phyloP scores from a whole-genome alignment of 208 protist genomes.

The Wallacemonas collosoma region DNA sequence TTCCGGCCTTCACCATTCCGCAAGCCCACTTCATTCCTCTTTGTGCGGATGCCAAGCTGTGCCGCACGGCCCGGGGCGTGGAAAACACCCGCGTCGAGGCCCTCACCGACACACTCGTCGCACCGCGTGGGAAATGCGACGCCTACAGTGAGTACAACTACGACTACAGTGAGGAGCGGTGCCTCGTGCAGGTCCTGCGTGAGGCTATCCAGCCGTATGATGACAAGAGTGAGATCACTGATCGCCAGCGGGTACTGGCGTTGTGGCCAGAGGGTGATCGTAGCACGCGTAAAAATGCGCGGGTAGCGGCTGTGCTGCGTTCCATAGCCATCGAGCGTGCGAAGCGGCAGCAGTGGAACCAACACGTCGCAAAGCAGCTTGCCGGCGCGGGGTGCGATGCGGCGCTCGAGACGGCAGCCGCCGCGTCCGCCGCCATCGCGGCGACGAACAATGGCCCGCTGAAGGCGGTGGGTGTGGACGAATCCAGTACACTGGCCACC shows the following conservation, averaged over 20 bases:
- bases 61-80: background rate
- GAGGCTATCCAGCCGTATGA: constrained; percentile 34
- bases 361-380: constrained; percentile 27
- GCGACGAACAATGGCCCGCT: background rate
- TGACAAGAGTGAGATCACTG: background rate
- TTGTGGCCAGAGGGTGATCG: constrained; percentile 45
- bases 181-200: constrained; percentile 43
- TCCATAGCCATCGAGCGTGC: constrained; percentile 37
- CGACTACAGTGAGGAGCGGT: constrained; percentile 44
- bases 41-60: background rate
- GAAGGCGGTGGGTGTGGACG: background rate
- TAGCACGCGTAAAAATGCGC: constrained; percentile 14
- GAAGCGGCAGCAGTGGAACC: constrained; percentile 42
- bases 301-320: constrained; percentile 33
- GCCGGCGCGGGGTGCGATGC: background rate
- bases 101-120: constrained; percentile 6
- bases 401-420: background rate
- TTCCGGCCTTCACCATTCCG: constrained; percentile 45
- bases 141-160: constrained; percentile 8
- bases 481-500: background rate
- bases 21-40: constrained; percentile 6
- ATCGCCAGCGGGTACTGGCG: constrained; percentile 47
- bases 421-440: background rate
- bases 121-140: background rate
- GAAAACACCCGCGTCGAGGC: background rate